Percentiles rank a stretch among this genome's conserved stretches.
Conservation (phyloP, 306 rosid species). For the Fragaria iinumae region DNA sequence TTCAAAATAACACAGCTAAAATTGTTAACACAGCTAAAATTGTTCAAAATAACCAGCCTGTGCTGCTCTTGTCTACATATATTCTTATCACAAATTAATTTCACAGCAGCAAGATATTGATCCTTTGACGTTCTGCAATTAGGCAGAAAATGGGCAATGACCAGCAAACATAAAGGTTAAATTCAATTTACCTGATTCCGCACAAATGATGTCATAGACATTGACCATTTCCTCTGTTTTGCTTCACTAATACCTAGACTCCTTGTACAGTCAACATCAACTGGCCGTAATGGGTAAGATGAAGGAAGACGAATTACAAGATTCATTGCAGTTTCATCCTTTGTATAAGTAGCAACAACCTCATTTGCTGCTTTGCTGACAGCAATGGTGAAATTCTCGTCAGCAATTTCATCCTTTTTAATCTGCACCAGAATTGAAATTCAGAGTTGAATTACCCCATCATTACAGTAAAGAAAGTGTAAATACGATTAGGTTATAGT, state of each 20-base stretch:
- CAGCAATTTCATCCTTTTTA: slow-evolving; percentile 69
- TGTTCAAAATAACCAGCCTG: background rate
- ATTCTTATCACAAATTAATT: background rate
- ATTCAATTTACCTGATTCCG: slow-evolving; percentile 76
- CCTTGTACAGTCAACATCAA: slow-evolving; percentile 88
- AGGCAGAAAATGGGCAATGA: background rate
- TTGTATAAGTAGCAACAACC: slow-evolving; percentile 93
- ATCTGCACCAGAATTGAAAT: slow-evolving; percentile 54
- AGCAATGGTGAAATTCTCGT: slow-evolving; percentile 81
- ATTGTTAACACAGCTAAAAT: background rate
- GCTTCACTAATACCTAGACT: slow-evolving; percentile 89
- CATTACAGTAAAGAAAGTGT: background rate
- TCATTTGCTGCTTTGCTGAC: slow-evolving; percentile 95
- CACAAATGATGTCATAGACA: slow-evolving; percentile 89
- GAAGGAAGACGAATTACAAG: slow-evolving; percentile 86
- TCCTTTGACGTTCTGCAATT: background rate
- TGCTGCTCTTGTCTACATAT: background rate
- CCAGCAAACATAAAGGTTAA: background rate
- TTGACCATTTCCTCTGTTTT: slow-evolving; percentile 92
- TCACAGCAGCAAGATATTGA: background rate
- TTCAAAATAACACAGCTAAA: background rate
- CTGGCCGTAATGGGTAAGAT: slow-evolving; percentile 84
- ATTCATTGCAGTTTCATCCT: slow-evolving; percentile 97
- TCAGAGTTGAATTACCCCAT: slow-evolving; percentile 15
- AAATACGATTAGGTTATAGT: background rate